Conservation (phyloP, 1,284 basidiomycete species). For the Ustilago loliicola region DNA sequence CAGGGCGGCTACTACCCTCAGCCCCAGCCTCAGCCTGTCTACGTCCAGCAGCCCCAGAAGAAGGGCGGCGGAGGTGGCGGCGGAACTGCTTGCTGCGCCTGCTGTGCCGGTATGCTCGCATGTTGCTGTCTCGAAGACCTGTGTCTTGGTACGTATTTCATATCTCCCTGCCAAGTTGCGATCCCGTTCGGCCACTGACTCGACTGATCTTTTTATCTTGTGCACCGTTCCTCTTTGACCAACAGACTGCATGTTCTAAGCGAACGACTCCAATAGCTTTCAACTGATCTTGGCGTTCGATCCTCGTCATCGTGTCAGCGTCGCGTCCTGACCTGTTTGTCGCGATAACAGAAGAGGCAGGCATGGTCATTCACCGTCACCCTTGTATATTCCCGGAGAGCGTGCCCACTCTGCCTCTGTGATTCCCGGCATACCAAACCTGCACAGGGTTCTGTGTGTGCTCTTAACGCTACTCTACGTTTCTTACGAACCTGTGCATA, state of each 20-base stretch:
- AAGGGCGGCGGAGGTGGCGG: slow-evolving; percentile 42
- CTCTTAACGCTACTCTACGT: neutral
- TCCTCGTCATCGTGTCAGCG: neutral
- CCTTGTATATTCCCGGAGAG: neutral
- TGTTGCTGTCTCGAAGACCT: slow-evolving; percentile 60
- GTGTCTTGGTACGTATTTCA: slow-evolving; percentile 43
- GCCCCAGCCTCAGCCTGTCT: slow-evolving; percentile 59
- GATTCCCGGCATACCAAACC: neutral
- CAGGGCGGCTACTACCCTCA: slow-evolving; percentile 53
- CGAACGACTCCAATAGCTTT: neutral
- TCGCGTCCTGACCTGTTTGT: neutral
- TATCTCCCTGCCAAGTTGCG: neutral
- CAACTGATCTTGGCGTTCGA: too few species aligned
- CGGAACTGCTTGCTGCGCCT: slow-evolving; percentile 44
- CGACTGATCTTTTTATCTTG: neutral
- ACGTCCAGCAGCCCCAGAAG: slow-evolving; percentile 54
- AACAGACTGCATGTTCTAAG: slow-evolving; percentile 52
- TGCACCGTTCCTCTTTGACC: neutral
- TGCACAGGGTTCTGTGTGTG: neutral
- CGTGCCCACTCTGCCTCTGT: neutral
- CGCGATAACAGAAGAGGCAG: neutral
- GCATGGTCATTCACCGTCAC: neutral
- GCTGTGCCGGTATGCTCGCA: slow-evolving; percentile 60
- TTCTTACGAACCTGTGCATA: slow-evolving; percentile 14
- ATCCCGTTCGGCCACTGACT: neutral